phyloP scores from a whole-genome alignment of 2,329 filamentous ascomycete genomes.

The Botrytis squamosa region DNA sequence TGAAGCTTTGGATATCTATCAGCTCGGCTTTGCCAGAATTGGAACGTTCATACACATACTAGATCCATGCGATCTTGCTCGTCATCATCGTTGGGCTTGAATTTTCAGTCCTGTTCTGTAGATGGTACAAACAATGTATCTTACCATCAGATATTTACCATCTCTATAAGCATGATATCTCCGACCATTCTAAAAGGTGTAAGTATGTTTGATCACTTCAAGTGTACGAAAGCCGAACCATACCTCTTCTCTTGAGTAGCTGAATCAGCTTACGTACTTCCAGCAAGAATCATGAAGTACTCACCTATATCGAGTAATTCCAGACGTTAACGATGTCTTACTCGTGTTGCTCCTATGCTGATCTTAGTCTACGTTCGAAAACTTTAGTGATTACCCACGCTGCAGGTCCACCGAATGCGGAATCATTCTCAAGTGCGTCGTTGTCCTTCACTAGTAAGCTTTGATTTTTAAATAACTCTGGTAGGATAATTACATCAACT shows the following conservation, averaged over 20 bases:
- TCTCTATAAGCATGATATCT: slow-evolving; percentile 42
- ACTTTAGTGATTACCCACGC: not conserved
- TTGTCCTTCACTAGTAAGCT: slow-evolving; percentile 15
- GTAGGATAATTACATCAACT: slow-evolving; percentile 14
- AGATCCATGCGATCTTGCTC: slow-evolving; percentile 35
- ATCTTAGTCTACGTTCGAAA: not conserved
- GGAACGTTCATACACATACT: slow-evolving; percentile 14
- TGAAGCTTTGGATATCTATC: slow-evolving; percentile 10
- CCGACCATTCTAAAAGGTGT: slow-evolving; percentile 39
- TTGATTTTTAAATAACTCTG: no score
- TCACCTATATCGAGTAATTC: slow-evolving; percentile 23
- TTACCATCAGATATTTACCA: slow-evolving; percentile 33
- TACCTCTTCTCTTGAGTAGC: slow-evolving; percentile 14
- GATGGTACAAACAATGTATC: not conserved
- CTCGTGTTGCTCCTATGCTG: slow-evolving; percentile 12
- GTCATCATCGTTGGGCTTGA: slow-evolving; percentile 37
- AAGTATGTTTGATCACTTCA: not conserved
- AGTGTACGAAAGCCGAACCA: not conserved
- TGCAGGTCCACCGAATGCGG: slow-evolving; percentile 7
- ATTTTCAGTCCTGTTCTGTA: not conserved
- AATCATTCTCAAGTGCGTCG: slow-evolving; percentile 12
- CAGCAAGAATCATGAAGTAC: not conserved
- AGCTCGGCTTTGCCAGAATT: not conserved
- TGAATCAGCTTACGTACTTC: not conserved
- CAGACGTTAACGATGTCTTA: slow-evolving; percentile 25